phyloP scores from a whole-genome alignment of 331 rosid genomes.

The Rhamnella rubrinervis region DNA sequence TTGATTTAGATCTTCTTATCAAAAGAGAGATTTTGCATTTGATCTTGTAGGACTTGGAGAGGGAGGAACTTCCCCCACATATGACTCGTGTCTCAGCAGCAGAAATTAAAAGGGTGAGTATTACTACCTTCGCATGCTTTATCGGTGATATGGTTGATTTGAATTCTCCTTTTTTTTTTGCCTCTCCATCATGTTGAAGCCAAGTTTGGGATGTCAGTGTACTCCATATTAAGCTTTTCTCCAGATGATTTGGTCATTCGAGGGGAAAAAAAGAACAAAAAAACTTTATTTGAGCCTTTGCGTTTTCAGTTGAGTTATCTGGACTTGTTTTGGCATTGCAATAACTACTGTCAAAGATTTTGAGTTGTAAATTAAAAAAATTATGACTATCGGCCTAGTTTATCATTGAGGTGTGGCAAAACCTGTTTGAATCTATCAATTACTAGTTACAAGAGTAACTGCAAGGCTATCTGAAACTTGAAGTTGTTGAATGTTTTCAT shows the following conservation, averaged over 20 bases:
- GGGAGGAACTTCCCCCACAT: conserved; percentile 91
- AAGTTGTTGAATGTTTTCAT: background rate
- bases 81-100: conserved; percentile 76
- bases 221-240: background rate
- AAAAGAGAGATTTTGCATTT: background rate
- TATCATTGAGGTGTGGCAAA: too few species aligned
- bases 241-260: too few species aligned
- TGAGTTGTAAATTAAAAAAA: too few species aligned
- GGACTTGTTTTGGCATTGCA: too few species aligned
- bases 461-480: background rate
- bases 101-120: conserved; percentile 77
- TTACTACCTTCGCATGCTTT: conserved; percentile 3
- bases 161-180: background rate
- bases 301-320: too few species aligned
- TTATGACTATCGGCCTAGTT: too few species aligned
- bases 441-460: background rate
- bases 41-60: conserved; percentile 70
- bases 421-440: too few species aligned
- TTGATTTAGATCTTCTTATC: background rate
- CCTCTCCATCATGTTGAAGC: background rate
- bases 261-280: too few species aligned
- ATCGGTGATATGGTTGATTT: background rate
- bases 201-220: background rate
- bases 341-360: too few species aligned
- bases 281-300: too few species aligned